These are phyloP conservation scores for Staphylotrichum tortipilum DNA, from an alignment of 495 filamentous ascomycete genomes.

Conservation along the genomic window DNA sequence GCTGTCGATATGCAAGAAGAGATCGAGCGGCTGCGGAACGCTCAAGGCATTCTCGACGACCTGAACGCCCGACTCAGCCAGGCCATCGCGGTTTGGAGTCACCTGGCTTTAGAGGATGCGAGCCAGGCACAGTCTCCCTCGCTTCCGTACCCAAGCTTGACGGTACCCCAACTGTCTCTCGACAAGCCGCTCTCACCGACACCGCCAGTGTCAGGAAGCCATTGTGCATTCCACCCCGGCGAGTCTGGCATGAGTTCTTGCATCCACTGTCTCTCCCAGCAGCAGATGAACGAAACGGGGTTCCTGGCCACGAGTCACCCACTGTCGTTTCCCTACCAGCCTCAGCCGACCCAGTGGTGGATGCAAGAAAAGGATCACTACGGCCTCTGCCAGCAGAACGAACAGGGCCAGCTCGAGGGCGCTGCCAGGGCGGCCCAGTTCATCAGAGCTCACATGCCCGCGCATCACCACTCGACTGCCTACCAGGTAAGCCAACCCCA, in stretches of 20 bases:
- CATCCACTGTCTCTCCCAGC: too few species aligned
- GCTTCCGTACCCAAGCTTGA: too few species aligned
- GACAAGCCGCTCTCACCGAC: too few species aligned
- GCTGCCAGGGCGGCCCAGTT: background rate
- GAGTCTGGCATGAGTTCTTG: too few species aligned
- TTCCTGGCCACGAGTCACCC: background rate
- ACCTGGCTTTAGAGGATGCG: background rate
- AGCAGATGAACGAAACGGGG: background rate
- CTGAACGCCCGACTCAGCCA: background rate
- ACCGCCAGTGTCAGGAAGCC: too few species aligned
- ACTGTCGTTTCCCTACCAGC: background rate
- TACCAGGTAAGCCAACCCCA: background rate
- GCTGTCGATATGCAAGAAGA: background rate
- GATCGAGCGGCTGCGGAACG: background rate
- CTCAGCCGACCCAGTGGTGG: background rate
- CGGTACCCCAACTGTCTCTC: too few species aligned
- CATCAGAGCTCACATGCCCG: background rate
- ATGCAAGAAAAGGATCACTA: constrained; percentile 1
- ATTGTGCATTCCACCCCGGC: too few species aligned
- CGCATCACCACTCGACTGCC: too few species aligned
- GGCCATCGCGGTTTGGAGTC: background rate
- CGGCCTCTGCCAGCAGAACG: background rate
- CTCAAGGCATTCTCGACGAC: background rate
- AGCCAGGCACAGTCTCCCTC: too few species aligned
- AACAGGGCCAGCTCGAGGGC: background rate